Evolutionary conservation across 768 basidiomycete species (phyloP).

Genomic region (Rhizopogon vulgaris): DNA sequence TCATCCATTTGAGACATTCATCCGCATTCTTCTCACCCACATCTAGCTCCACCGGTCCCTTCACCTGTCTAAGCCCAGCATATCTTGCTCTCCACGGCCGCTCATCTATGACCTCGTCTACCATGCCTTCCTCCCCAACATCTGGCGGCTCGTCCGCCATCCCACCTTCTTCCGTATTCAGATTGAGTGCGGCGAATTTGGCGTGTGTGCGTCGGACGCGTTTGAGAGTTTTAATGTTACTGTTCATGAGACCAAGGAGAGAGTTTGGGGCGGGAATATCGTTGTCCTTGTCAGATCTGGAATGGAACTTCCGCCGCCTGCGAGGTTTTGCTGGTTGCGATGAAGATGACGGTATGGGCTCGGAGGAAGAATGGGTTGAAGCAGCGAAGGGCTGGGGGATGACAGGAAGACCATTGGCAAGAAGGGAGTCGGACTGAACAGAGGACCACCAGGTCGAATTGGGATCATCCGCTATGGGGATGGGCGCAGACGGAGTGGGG

Average conservation of each 20-base stretch:
- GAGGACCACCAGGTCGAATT: slow-evolving; percentile 74
- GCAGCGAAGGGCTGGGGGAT: slow-evolving; percentile 38
- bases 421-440: slow-evolving; percentile 51
- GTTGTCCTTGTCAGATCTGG: slow-evolving; percentile 15
- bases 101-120: slow-evolving; percentile 44
- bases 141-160: slow-evolving; percentile 30
- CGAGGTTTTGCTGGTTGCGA: slow-evolving; percentile 5
- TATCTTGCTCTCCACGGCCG: slow-evolving; percentile 44
- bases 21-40: slow-evolving; percentile 54
- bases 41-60: slow-evolving; percentile 33
- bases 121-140: slow-evolving; percentile 22
- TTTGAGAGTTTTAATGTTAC: slow-evolving; percentile 69
- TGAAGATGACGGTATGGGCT: slow-evolving; percentile 19
- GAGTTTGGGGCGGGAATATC: slow-evolving; percentile 30
- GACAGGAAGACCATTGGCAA: slow-evolving; percentile 59
- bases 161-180: slow-evolving; percentile 28
- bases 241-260: slow-evolving; percentile 66
- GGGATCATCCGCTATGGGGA: slow-evolving; percentile 36
- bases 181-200: slow-evolving; percentile 56
- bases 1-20: slow-evolving; percentile 68
- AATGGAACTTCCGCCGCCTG: slow-evolving; percentile 1
- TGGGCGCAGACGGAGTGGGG: slow-evolving; percentile 3
- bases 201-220: slow-evolving; percentile 68
- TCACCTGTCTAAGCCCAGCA: slow-evolving; percentile 6
- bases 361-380: slow-evolving; percentile 6